These are phyloP conservation scores for Aspergillus japonicus DNA, from an alignment of 2,329 filamentous ascomycete species.

Conservation along the genomic window DNA sequence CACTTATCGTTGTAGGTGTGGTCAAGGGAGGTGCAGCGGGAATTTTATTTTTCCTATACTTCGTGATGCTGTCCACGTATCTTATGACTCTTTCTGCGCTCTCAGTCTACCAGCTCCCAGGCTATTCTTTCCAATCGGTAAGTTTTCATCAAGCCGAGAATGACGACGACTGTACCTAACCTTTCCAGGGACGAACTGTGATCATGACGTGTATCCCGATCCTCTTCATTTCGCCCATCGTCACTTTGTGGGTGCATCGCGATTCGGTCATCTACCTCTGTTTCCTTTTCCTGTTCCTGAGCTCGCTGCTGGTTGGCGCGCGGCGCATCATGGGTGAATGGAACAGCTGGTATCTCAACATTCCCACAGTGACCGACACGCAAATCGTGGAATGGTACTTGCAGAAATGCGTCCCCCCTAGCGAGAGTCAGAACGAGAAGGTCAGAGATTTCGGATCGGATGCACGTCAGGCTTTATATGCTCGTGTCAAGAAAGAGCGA, in stretches of 20 bases:
- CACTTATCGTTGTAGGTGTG: conserved; percentile 51
- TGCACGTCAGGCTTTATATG: conserved; percentile 44
- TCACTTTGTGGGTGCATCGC: conserved; percentile 53
- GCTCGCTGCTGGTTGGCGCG: conserved; percentile 52
- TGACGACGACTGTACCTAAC: background rate
- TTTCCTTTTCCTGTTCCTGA: conserved; percentile 54
- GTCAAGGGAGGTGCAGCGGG: conserved; percentile 46
- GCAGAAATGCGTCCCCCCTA: conserved; percentile 37
- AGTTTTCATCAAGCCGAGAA: background rate
- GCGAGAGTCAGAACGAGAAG: background rate
- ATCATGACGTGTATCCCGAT: conserved; percentile 57
- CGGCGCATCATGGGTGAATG: conserved; percentile 55
- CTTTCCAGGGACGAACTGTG: conserved; percentile 47
- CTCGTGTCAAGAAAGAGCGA: conserved; percentile 46
- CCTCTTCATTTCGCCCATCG: conserved; percentile 55
- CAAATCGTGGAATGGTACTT: conserved; percentile 41
- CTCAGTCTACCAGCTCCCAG: conserved; percentile 50
- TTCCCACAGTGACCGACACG: conserved; percentile 38
- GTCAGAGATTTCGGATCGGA: conserved; percentile 11
- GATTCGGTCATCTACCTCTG: conserved; percentile 58
- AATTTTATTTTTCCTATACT: conserved; percentile 59
- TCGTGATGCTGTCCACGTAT: conserved; percentile 58
- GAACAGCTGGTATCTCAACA: conserved; percentile 53
- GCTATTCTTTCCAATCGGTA: conserved; percentile 52
- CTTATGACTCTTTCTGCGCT: conserved; percentile 52